Conservation (phyloP, 2,329 filamentous ascomycete genomes). For the Cercospora sp. region DNA sequence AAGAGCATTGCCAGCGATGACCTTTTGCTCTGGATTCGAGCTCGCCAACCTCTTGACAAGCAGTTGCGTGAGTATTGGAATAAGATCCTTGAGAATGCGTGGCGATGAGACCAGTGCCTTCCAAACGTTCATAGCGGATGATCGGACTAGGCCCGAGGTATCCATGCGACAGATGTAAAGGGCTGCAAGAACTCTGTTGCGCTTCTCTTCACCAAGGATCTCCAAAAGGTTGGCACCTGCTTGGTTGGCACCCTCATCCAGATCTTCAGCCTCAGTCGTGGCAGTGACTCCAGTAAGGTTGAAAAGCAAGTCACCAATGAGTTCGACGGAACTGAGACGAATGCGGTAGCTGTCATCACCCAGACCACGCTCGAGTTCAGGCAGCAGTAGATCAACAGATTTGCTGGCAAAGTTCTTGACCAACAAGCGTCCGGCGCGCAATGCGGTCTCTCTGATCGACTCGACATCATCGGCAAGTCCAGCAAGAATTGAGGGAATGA, state of each 20-base stretch:
- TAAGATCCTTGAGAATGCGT: constrained; percentile 88
- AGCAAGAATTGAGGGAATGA: constrained; percentile 91
- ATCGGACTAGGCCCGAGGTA: constrained; percentile 86
- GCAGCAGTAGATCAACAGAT: constrained; percentile 88
- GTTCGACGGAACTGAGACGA: constrained; percentile 94
- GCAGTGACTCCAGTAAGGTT: constrained; percentile 93
- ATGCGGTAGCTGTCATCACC: constrained; percentile 98
- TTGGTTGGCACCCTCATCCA: constrained; percentile 78
- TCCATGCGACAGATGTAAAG: constrained; percentile 97
- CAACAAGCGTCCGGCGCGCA: constrained; percentile 86
- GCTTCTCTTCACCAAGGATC: constrained; percentile 90
- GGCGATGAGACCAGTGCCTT: constrained; percentile 93
- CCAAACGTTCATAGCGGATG: constrained; percentile 90
- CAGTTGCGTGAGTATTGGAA: constrained; percentile 90
- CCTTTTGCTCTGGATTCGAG: constrained; percentile 97
- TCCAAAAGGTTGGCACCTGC: constrained; percentile 91
- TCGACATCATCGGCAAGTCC: constrained; percentile 95
- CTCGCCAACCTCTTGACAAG: constrained; percentile 92
- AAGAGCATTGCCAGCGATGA: constrained; percentile 94
- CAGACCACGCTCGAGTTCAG: constrained; percentile 90
- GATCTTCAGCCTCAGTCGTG: constrained; percentile 72
- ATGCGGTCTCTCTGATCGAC: constrained; percentile 92
- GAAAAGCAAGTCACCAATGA: constrained; percentile 95
- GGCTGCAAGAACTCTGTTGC: constrained; percentile 95
- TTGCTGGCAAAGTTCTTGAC: constrained; percentile 98